These are phyloP conservation scores for Circinella minor DNA, from an alignment of 371 early-diverging fungal species.

Conservation along the genomic window DNA sequence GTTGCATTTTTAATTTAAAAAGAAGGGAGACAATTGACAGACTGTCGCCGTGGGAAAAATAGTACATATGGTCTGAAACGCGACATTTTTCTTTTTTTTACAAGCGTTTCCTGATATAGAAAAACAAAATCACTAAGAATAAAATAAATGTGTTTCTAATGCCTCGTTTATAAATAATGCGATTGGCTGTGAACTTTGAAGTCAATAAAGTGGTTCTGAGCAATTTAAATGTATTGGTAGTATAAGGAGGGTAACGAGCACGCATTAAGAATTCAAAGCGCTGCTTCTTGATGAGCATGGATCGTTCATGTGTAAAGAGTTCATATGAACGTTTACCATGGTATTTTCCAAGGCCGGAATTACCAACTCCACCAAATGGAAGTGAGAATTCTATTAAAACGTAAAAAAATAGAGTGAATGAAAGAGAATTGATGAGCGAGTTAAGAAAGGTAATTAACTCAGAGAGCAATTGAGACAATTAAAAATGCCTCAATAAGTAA, in stretches of 20 bases:
- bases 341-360: constrained; percentile 88
- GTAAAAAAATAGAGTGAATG: background rate
- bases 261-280: constrained; percentile 37
- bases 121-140: constrained; percentile 13
- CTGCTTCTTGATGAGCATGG: constrained; percentile 58
- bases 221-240: constrained; percentile 35
- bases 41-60: background rate
- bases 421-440: too few species aligned
- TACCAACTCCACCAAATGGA: constrained; percentile 96
- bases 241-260: constrained; percentile 72
- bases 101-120: constrained; percentile 14
- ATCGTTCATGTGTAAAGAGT: constrained; percentile 74
- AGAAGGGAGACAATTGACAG: background rate
- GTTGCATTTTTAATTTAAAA: background rate
- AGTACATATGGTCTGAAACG: background rate
- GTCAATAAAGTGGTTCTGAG: constrained; percentile 41
- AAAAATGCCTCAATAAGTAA: background rate
- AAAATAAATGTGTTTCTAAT: constrained; percentile 15
- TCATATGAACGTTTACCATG: constrained; percentile 82
- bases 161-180: constrained; percentile 25
- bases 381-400: constrained; percentile 48
- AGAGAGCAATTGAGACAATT: too few species aligned
- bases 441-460: too few species aligned
- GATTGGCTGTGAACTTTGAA: constrained; percentile 35
- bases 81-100: background rate